Evolutionary conservation across 1,139 yeast genomes (phyloP).

Genomic region (Kurtzmaniella quercitrusa): DNA sequence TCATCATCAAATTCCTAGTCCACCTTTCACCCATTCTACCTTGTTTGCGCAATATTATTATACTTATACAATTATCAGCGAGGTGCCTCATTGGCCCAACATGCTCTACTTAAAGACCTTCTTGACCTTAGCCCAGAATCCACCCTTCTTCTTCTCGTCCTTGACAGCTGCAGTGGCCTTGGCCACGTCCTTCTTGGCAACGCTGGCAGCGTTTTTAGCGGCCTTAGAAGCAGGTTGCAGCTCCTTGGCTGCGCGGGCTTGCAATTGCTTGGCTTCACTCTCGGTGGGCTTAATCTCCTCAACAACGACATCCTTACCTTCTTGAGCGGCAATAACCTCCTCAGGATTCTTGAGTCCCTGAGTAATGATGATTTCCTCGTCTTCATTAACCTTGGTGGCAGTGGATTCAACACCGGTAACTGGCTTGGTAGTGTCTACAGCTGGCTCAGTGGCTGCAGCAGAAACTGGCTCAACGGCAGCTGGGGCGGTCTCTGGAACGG

Average conservation of each 20-base stretch:
- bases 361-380: conserved; percentile 38
- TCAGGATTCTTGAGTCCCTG: conserved; percentile 33
- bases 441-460: conserved; percentile 2
- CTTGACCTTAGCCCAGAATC: conserved; percentile 44
- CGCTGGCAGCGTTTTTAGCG: conserved; percentile 6
- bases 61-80: conserved; percentile 1
- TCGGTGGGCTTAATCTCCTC: conserved; percentile 44
- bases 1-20: not conserved
- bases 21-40: not conserved
- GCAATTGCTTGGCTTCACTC: conserved; percentile 31
- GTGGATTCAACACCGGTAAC: conserved; percentile 7
- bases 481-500: conserved; percentile 8
- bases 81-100: not conserved
- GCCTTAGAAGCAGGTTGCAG: conserved; percentile 10
- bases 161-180: conserved; percentile 11
- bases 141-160: conserved; percentile 36
- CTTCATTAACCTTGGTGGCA: conserved; percentile 14
- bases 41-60: not conserved
- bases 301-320: conserved; percentile 35
- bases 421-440: not conserved
- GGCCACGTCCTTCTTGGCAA: conserved; percentile 16
- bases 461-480: conserved; percentile 7
- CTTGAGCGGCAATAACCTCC: conserved; percentile 35
- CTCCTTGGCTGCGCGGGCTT: conserved; percentile 27
- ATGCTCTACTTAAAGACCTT: conserved; percentile 31